Percentiles rank a stretch among this genome's conserved stretches.
Conservation (phyloP, 2,329 filamentous ascomycete species). For the Aspergillus arachidicola region DNA sequence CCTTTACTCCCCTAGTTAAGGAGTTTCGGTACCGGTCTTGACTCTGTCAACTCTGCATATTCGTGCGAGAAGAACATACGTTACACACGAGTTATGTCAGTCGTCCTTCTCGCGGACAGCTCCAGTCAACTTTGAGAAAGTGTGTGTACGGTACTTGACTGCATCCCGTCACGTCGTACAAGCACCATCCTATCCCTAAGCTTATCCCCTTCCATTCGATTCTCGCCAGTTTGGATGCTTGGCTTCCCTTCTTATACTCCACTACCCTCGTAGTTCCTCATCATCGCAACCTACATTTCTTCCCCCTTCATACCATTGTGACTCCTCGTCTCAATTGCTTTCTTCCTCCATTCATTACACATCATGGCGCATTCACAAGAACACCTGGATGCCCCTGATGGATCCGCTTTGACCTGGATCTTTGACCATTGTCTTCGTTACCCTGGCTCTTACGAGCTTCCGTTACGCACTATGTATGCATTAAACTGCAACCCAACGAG, state of each 20-base stretch:
- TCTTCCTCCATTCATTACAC: not conserved
- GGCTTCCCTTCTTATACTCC: slow-evolving; percentile 2
- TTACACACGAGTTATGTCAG: slow-evolving; percentile 27
- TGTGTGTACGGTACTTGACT: slow-evolving; percentile 9
- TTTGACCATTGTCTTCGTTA: slow-evolving; percentile 64
- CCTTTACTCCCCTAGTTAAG: slow-evolving; percentile 20
- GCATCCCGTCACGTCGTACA: slow-evolving; percentile 26
- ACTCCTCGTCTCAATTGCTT: not conserved
- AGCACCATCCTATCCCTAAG: slow-evolving; percentile 7
- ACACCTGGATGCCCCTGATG: slow-evolving; percentile 34
- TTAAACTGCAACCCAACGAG: slow-evolving; percentile 62
- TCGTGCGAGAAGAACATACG: slow-evolving; percentile 22
- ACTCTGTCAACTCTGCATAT: slow-evolving; percentile 17
- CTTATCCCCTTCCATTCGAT: slow-evolving; percentile 10
- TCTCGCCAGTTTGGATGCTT: slow-evolving; percentile 11
- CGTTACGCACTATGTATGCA: slow-evolving; percentile 68
- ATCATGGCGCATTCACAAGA: slow-evolving; percentile 24
- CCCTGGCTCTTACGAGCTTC: slow-evolving; percentile 66
- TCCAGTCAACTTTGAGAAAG: slow-evolving; percentile 16
- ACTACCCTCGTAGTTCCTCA: not conserved
- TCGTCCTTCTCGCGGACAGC: slow-evolving; percentile 22
- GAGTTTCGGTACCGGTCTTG: slow-evolving; percentile 2
- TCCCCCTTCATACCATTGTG: not conserved
- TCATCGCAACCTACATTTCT: slow-evolving; percentile 2
- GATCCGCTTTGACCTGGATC: slow-evolving; percentile 54